These are phyloP conservation scores for Amaranthus palmeri DNA, from an alignment of 148 eudicot species.

Conservation along the genomic window DNA sequence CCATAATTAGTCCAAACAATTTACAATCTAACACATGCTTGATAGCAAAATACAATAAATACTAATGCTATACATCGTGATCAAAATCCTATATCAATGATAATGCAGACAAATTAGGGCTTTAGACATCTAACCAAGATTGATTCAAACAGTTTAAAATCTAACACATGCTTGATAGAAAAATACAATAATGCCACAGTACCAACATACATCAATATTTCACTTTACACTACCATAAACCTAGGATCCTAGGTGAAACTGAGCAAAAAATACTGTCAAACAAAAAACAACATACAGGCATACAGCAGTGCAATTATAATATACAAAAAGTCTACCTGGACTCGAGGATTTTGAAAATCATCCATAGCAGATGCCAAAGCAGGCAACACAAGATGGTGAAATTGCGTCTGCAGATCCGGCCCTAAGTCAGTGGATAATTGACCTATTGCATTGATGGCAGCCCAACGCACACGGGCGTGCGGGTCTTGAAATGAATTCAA, in stretches of 20 bases:
- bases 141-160: neutral
- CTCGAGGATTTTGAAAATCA: constrained; percentile 88
- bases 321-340: constrained; percentile 50
- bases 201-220: neutral
- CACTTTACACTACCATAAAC: neutral
- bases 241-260: neutral
- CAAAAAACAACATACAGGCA: neutral
- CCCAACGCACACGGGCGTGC: constrained; percentile 95
- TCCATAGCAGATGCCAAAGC: constrained; percentile 75
- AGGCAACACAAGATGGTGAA: constrained; percentile 30
- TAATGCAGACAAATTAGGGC: neutral
- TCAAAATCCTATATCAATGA: neutral
- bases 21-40: neutral
- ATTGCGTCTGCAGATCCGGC: constrained; percentile 84
- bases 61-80: neutral
- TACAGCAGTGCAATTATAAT: neutral
- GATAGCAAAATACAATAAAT: neutral
- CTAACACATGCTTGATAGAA: neutral
- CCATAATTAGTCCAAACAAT: neutral
- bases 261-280: neutral
- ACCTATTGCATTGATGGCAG: constrained; percentile 95
- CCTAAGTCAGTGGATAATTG: constrained; percentile 88
- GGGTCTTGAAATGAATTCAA: constrained; percentile 81
- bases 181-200: neutral
- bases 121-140: neutral